These are phyloP conservation scores for Penstemon davidsonii DNA, from an alignment of 257 asterid species.

Conservation along the genomic window DNA sequence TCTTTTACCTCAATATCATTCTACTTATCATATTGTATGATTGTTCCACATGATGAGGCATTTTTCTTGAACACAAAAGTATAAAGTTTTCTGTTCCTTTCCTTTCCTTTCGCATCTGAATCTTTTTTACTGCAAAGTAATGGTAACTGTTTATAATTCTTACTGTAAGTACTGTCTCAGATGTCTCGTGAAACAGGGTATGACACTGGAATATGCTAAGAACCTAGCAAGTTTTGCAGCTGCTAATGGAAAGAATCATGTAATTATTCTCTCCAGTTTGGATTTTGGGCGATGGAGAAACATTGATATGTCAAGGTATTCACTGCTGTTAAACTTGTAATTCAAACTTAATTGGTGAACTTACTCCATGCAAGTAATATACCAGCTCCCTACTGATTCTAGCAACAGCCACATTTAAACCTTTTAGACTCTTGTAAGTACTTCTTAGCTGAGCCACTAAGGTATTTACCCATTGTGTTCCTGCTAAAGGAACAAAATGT, in stretches of 20 bases:
- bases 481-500: not conserved
- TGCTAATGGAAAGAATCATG: constrained; percentile 68
- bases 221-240: constrained; percentile 79
- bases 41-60: not conserved
- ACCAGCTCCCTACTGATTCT: constrained; percentile 1
- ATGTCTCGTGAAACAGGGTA: constrained; percentile 68
- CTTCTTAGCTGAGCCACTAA: too few relatives aligned
- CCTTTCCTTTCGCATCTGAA: not conserved
- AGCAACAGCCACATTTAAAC: not conserved
- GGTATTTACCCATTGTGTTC: not conserved
- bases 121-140: constrained; percentile 3
- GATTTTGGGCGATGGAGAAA: constrained; percentile 83
- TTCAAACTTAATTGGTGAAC: constrained; percentile 4
- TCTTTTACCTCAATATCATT: not conserved
- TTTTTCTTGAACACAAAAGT: not conserved
- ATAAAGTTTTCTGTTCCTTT: not conserved
- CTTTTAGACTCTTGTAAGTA: not conserved
- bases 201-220: constrained; percentile 78
- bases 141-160: not conserved
- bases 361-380: not conserved
- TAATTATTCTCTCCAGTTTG: constrained; percentile 81
- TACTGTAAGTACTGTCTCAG: not conserved
- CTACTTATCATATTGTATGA: not conserved
- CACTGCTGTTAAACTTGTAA: not conserved
- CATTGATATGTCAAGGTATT: constrained; percentile 82